phyloP scores from a whole-genome alignment of 2,329 filamentous ascomycete genomes.

The Neopestalotiopsis rosae region DNA sequence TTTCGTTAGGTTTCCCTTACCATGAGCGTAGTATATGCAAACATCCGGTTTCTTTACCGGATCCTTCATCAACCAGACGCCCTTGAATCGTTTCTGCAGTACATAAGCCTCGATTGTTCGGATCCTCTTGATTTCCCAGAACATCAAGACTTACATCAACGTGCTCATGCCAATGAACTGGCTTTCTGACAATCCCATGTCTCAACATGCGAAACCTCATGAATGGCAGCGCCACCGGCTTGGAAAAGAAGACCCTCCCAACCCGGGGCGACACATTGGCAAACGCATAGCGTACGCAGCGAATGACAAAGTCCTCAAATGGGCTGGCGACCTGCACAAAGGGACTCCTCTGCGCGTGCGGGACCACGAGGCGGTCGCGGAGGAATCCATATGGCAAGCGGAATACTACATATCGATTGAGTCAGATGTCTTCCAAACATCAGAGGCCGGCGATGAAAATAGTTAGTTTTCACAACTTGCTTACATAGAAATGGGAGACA shows the following conservation, averaged over 20 bases:
- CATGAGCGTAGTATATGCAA: constrained; percentile 83
- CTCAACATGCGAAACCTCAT: constrained; percentile 76
- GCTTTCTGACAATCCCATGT: constrained; percentile 68
- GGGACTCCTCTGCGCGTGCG: constrained; percentile 51
- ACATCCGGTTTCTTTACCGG: constrained; percentile 69
- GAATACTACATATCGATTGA: constrained; percentile 48
- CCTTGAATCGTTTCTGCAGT: constrained; percentile 56
- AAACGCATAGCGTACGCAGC: constrained; percentile 81
- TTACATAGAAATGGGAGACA: constrained; percentile 75
- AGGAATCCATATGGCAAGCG: constrained; percentile 64
- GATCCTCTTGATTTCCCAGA: background rate
- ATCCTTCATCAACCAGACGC: constrained; percentile 73
- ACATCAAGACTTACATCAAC: constrained; percentile 34
- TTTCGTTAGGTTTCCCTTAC: constrained; percentile 45
- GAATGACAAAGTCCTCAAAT: constrained; percentile 79
- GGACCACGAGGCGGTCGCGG: constrained; percentile 58
- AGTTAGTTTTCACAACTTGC: constrained; percentile 23
- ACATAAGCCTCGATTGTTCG: background rate
- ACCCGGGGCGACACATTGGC: constrained; percentile 71
- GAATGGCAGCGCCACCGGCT: constrained; percentile 74
- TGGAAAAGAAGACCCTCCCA: constrained; percentile 79
- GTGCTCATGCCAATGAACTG: constrained; percentile 67
- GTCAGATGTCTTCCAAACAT: background rate
- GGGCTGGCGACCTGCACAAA: constrained; percentile 73
- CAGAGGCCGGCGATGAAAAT: background rate